Evolutionary conservation across 139 green algal genomes (phyloP).

Genomic region (Closterium sp.): DNA sequence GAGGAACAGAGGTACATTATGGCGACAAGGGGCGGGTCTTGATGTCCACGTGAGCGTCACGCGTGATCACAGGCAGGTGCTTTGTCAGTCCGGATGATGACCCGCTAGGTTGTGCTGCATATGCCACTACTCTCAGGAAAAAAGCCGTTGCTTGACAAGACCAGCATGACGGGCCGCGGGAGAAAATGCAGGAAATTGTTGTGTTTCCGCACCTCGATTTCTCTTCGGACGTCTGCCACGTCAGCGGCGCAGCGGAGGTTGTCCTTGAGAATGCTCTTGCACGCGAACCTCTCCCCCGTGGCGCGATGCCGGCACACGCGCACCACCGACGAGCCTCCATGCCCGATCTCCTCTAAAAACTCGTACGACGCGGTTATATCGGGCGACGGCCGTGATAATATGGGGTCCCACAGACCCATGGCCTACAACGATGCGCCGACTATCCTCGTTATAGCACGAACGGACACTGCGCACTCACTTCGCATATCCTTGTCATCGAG

Average conservation of each 20-base stretch:
- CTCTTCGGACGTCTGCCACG: constrained; percentile 81
- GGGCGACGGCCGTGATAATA: neutral
- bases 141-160: neutral
- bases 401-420: neutral
- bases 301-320: constrained; percentile 3
- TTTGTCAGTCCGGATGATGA: too few species aligned
- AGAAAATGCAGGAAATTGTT: neutral
- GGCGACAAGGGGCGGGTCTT: too few species aligned
- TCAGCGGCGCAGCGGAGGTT: constrained; percentile 78
- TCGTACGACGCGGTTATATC: neutral
- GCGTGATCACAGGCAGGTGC: too few species aligned
- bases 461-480: neutral
- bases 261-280: constrained; percentile 90
- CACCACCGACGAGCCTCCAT: neutral
- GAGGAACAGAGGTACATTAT: too few species aligned
- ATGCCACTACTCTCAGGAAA: neutral
- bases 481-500: neutral
- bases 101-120: too few species aligned
- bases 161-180: neutral
- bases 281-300: constrained; percentile 64
- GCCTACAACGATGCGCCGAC: neutral
- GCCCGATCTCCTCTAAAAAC: neutral
- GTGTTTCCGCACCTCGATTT: constrained; percentile 69
- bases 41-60: too few species aligned
- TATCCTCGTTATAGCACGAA: neutral